phyloP scores from a whole-genome alignment of 139 green algal genomes.

The Marvania coccoides region DNA sequence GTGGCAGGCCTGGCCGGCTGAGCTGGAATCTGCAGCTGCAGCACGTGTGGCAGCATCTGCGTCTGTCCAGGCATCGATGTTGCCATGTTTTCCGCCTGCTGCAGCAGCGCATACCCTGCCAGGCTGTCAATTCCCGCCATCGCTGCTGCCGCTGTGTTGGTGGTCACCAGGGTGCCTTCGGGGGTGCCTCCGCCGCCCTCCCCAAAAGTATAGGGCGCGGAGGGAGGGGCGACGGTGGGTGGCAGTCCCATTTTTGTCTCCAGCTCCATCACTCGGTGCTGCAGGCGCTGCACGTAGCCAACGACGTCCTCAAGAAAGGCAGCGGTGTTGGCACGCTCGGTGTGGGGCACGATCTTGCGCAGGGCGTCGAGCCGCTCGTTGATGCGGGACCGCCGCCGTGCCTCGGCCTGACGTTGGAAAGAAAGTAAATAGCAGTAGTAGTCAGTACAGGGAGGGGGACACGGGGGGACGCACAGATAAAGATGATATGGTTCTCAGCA shows the following conservation, averaged over 20 bases:
- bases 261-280: conserved; percentile 13
- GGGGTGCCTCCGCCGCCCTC: neutral
- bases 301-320: conserved; percentile 75
- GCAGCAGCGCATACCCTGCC: neutral
- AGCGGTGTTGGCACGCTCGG: conserved; percentile 77
- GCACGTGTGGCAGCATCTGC: neutral
- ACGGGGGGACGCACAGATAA: neutral
- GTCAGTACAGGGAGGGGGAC: neutral
- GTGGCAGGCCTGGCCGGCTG: neutral
- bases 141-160: neutral
- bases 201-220: neutral
- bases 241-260: conserved; percentile 7
- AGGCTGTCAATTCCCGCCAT: neutral
- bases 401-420: conserved; percentile 13
- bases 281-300: conserved; percentile 58
- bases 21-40: neutral
- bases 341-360: conserved; percentile 66
- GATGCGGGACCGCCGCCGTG: conserved; percentile 15
- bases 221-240: neutral
- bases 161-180: neutral
- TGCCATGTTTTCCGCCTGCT: neutral
- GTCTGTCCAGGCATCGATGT: neutral
- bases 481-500: neutral
- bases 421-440: too few species aligned
- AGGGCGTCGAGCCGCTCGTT: conserved; percentile 51